Conservation (phyloP, 75 land plant genomes). For the Pinus tabuliformis region DNA sequence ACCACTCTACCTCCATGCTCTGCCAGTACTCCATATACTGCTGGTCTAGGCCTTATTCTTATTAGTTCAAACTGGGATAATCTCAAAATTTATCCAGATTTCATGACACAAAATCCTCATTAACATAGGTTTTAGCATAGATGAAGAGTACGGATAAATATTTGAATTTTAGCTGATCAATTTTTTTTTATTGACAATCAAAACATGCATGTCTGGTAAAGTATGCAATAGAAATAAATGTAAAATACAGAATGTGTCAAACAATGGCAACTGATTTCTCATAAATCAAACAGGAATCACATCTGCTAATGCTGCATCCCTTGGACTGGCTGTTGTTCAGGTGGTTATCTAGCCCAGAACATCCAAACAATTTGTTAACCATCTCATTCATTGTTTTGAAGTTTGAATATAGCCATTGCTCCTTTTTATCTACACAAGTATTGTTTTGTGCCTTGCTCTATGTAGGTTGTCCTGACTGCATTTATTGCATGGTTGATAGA, state of each 20-base stretch:
- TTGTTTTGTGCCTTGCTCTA: neutral
- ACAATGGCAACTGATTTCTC: neutral
- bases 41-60: too few relatives aligned
- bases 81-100: neutral
- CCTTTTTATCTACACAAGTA: neutral
- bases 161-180: too few relatives aligned
- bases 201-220: neutral
- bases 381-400: neutral
- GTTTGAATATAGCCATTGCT: neutral
- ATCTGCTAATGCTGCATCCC: slow-evolving; percentile 58
- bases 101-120: neutral
- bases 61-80: too few relatives aligned
- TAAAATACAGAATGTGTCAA: neutral
- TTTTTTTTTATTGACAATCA: too few relatives aligned
- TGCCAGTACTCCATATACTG: too few relatives aligned
- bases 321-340: slow-evolving; percentile 67
- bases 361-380: neutral
- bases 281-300: slow-evolving; percentile 39
- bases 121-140: too few relatives aligned
- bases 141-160: too few relatives aligned
- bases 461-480: slow-evolving; percentile 70
- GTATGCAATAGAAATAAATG: neutral
- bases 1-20: too few relatives aligned
- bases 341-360: slow-evolving; percentile 15
- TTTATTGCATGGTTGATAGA: slow-evolving; percentile 68